Evolutionary conservation across 495 filamentous ascomycete genomes (phyloP).

Genomic region (Penicillium parvum): DNA sequence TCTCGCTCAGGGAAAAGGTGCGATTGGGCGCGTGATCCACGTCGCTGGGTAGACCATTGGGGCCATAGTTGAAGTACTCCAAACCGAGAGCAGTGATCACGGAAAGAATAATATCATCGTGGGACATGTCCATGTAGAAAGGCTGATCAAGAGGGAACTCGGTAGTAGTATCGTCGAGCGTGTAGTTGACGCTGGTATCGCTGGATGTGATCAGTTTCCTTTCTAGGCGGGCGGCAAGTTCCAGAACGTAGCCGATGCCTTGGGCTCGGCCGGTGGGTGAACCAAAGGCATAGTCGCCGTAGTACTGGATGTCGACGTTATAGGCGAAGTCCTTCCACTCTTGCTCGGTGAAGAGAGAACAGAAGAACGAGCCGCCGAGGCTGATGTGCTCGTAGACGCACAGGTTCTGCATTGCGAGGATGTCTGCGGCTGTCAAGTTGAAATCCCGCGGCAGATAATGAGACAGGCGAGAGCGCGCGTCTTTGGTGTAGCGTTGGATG

Average conservation of each 20-base stretch:
- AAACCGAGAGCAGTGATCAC: slow-evolving; percentile 49
- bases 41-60: slow-evolving; percentile 37
- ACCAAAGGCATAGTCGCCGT: slow-evolving; percentile 54
- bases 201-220: slow-evolving; percentile 48
- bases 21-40: slow-evolving; percentile 42
- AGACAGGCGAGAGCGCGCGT: slow-evolving; percentile 23
- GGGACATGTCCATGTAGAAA: slow-evolving; percentile 44
- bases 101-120: slow-evolving; percentile 38
- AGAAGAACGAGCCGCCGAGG: slow-evolving; percentile 38
- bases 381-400: slow-evolving; percentile 30
- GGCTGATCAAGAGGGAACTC: slow-evolving; percentile 50
- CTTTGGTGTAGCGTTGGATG: slow-evolving; percentile 23
- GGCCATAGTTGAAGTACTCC: slow-evolving; percentile 18
- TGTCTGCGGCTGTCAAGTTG: slow-evolving; percentile 47
- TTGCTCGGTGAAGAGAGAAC: slow-evolving; percentile 51
- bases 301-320: slow-evolving; percentile 55
- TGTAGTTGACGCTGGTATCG: slow-evolving; percentile 55
- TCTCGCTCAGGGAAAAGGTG: slow-evolving; percentile 22
- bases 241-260: slow-evolving; percentile 60
- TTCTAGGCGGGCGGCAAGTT: slow-evolving; percentile 55
- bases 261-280: slow-evolving; percentile 58
- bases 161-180: slow-evolving; percentile 40
- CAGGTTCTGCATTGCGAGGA: slow-evolving; percentile 50
- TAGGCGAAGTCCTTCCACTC: slow-evolving; percentile 56
- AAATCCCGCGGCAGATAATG: slow-evolving; percentile 32